These are phyloP conservation scores for Chrysoporthe puriensis DNA, from an alignment of 2,329 filamentous ascomycete species.

Conservation along the genomic window DNA sequence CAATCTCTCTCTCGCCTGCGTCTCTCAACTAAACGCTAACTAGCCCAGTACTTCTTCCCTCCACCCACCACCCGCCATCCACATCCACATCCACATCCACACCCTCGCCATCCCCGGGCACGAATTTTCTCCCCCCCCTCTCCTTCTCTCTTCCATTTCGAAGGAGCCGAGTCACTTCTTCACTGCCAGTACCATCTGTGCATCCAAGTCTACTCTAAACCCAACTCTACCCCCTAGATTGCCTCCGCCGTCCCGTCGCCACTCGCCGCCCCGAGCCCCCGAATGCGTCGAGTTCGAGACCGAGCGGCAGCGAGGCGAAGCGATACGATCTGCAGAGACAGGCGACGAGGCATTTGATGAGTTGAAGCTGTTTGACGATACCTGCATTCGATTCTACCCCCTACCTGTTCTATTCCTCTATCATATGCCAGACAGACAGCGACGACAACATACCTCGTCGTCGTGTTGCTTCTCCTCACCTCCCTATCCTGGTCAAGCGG, in stretches of 20 bases:
- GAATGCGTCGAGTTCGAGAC: slow-evolving; percentile 20
- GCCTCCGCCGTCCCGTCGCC: slow-evolving; percentile 10
- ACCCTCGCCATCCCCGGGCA: slow-evolving; percentile 16
- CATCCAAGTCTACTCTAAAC: not conserved
- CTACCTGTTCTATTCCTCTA: not conserved
- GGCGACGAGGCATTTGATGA: not conserved
- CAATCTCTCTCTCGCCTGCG: slow-evolving; percentile 4
- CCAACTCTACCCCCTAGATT: not conserved
- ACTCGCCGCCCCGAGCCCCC: slow-evolving; percentile 13
- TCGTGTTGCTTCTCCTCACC: slow-evolving; percentile 23
- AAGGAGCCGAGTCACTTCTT: slow-evolving; percentile 9
- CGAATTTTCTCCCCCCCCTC: slow-evolving; percentile 3
- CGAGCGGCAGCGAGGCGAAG: slow-evolving; percentile 15
- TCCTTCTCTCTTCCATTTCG: not conserved
- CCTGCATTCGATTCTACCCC: not conserved
- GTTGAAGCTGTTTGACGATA: slow-evolving; percentile 1
- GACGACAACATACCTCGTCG: slow-evolving; percentile 19
- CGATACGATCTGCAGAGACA: slow-evolving; percentile 10
- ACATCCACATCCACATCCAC: slow-evolving; percentile 4
- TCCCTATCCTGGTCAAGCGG: slow-evolving; percentile 27
- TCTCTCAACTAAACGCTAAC: not conserved
- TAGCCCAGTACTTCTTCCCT: slow-evolving; percentile 2
- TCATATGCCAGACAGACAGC: slow-evolving; percentile 8
- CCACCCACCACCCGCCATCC: slow-evolving; percentile 13
- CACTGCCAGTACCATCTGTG: slow-evolving; percentile 9